Percentiles rank a stretch among this genome's conserved stretches.
phyloP scores from a whole-genome alignment of 2,329 filamentous ascomycete species.

The Penicillium sp. region DNA sequence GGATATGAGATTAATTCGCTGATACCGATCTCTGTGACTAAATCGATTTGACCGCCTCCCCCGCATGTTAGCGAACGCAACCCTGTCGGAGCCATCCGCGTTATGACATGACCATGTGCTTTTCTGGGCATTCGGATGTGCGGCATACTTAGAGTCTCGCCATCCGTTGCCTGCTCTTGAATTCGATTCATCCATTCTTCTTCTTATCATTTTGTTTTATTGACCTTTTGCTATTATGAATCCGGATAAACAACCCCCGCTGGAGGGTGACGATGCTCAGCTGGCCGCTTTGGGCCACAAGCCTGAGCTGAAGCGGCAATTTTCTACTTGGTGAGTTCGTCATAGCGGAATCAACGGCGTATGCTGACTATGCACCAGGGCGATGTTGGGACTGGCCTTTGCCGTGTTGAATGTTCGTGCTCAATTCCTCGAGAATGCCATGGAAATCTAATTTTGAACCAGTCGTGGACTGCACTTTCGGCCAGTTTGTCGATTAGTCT shows the following conservation, averaged over 20 bases:
- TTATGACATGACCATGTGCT: neutral
- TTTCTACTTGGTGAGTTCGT: conserved; percentile 47
- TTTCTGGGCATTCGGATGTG: neutral
- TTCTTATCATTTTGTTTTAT: neutral
- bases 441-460: neutral
- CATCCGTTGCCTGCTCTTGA: neutral
- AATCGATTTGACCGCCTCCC: conserved; percentile 1
- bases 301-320: conserved; percentile 57
- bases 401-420: conserved; percentile 54
- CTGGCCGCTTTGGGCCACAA: conserved; percentile 50
- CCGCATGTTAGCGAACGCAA: conserved; percentile 14
- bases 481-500: conserved; percentile 60
- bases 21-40: conserved; percentile 2
- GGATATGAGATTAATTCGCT: neutral
- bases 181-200: neutral
- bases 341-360: neutral
- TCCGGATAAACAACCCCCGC: conserved; percentile 11
- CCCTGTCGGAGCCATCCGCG: conserved; percentile 15
- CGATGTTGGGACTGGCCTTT: conserved; percentile 61
- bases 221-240: neutral
- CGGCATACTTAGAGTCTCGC: conserved; percentile 9
- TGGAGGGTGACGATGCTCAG: conserved; percentile 23
- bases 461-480: conserved; percentile 60
- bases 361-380: conserved; percentile 23
- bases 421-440: neutral